Evolutionary conservation across 2,329 filamentous ascomycete genomes (phyloP), one percentile per base, ranked within the genome.

Genomic region (Pyrenophora graminea): DNA sequence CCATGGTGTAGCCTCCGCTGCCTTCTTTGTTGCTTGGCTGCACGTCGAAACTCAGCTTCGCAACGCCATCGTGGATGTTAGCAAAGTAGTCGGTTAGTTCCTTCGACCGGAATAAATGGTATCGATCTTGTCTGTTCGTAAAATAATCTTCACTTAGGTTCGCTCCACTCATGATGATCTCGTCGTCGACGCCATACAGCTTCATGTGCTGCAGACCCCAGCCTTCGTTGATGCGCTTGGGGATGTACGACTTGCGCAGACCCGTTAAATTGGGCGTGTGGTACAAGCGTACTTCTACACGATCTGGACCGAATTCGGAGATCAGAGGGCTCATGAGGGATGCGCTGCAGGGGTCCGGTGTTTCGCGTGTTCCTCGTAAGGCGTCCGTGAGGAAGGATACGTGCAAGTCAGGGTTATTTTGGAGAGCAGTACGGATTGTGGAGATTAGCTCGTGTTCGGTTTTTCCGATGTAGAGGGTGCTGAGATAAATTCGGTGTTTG

Each of bases 171-270:
- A 99, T 84, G 59, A 99, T 93, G 51, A 99, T 88, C 72, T 96
- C 91, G 67, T 99, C 91, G 64, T 99, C 94, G 18, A 96, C 79
- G 0, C 94, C 94, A 64, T 99, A 99, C 0, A 99, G 80, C 80
- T 99, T 99, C 93, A 99, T 99, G 70, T 99, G 94, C 71, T 99
- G 94, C 55, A 99, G 76, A 1, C 94, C 94, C 94, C 94, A 99
- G 15, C 94, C 94, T 76, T 99, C 94, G 63, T 99, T 99, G 70
- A 99, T 93, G 17, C 94, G 83, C 68, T 85, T 90, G 0, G 94
- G 94, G 2, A 97, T 84, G 60, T 89, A 79, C 65, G 86, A 86
- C 76, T 97, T 97, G 43, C 87, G 84, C 50, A 95, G 63, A 0
- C 94, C 94, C 2, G 90, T 96, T 58, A 99, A 76, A 67, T 99